Evolutionary conservation across 1,139 yeast species (phyloP).

Genomic region (Candida tetrigidarum): DNA sequence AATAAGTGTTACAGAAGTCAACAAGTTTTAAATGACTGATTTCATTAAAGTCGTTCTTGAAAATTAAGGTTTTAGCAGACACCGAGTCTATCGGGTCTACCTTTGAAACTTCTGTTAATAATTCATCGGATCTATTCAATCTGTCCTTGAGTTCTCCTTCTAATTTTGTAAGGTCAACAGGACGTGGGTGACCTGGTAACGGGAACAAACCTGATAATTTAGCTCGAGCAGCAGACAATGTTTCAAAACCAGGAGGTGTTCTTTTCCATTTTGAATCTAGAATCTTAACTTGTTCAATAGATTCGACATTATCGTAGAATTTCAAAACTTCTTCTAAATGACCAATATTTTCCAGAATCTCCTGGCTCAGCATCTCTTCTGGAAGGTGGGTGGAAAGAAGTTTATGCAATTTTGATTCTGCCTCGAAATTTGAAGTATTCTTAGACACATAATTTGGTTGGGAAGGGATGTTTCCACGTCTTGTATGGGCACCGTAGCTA

Average conservation of each 20-base stretch:
- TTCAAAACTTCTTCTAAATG: conserved; percentile 21
- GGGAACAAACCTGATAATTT: conserved; percentile 84
- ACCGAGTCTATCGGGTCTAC: conserved; percentile 59
- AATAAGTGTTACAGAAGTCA: conserved; percentile 45
- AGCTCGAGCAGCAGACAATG: conserved; percentile 77
- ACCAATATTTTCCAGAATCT: conserved; percentile 10
- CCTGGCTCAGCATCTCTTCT: conserved; percentile 3
- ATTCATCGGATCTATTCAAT: conserved; percentile 44
- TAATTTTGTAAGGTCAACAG: conserved; percentile 56
- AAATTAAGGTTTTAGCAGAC: conserved; percentile 51
- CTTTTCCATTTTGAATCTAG: conserved; percentile 73
- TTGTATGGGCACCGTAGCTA: background rate
- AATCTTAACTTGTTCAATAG: conserved; percentile 39
- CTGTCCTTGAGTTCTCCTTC: conserved; percentile 50
- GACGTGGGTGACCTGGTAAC: conserved; percentile 69
- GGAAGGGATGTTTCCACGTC: background rate
- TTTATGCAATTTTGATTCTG: conserved; percentile 3
- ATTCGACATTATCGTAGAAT: conserved; percentile 24
- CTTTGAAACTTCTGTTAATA: conserved; percentile 42
- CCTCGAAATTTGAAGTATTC: background rate
- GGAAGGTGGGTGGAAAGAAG: background rate
- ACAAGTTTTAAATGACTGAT: conserved; percentile 46
- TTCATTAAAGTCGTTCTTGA: conserved; percentile 48
- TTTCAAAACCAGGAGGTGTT: conserved; percentile 75
- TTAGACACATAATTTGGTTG: background rate